Evolutionary conservation across 148 eudicot genomes (phyloP).

Genomic region (Selenicereus undatus): DNA sequence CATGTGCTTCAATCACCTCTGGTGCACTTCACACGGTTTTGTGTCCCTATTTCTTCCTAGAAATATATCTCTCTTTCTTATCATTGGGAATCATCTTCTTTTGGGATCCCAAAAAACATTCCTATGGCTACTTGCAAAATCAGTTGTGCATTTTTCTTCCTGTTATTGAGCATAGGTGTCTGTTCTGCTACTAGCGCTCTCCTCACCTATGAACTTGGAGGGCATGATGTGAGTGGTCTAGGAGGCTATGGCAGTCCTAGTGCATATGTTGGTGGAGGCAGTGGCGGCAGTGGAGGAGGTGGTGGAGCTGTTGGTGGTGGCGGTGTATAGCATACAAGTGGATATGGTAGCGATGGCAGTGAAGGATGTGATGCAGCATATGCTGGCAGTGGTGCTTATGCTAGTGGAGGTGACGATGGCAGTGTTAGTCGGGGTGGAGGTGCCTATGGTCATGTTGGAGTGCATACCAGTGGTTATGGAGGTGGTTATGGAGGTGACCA

Average conservation of each 20-base stretch:
- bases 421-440: slow-evolving; percentile 8
- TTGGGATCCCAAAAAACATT: slow-evolving; percentile 23
- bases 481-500: slow-evolving; percentile 39
- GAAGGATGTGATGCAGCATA: slow-evolving; percentile 23
- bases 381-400: slow-evolving; percentile 16
- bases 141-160: slow-evolving; percentile 38
- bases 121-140: slow-evolving; percentile 42
- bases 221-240: no score
- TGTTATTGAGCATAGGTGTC: slow-evolving; percentile 41
- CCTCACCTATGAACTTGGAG: slow-evolving; percentile 24
- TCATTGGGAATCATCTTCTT: slow-evolving; percentile 1
- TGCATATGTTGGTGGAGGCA: neutral
- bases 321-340: neutral
- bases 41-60: slow-evolving; percentile 30
- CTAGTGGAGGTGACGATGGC: slow-evolving; percentile 18
- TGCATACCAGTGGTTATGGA: slow-evolving; percentile 21
- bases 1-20: neutral
- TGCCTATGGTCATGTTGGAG: neutral
- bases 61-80: slow-evolving; percentile 27
- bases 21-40: slow-evolving; percentile 24
- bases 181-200: slow-evolving; percentile 53
- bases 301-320: slow-evolving; percentile 20
- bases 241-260: no score
- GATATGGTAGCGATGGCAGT: slow-evolving; percentile 10
- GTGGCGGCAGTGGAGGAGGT: slow-evolving; percentile 24